phyloP scores from a whole-genome alignment of 352 stramenopile genomes.

The Globisporangium viniferum region DNA sequence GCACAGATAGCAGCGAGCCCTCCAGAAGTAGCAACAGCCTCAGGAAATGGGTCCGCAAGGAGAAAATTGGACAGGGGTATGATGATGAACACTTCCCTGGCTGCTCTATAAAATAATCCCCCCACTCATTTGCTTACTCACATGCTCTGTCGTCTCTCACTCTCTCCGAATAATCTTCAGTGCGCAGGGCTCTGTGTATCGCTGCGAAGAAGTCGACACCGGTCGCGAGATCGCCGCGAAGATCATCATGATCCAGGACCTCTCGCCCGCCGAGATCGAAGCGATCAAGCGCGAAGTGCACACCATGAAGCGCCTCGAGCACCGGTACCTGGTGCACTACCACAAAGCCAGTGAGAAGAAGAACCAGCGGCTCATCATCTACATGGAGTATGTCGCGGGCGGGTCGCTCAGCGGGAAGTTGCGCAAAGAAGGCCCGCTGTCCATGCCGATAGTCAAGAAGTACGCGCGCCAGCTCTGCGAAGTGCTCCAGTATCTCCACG shows the following conservation, averaged over 20 bases:
- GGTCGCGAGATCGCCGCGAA: conserved; percentile 62
- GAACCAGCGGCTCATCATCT: conserved; percentile 63
- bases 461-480: conserved; percentile 83
- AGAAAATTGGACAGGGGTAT: conserved; percentile 80
- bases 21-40: conserved; percentile 20
- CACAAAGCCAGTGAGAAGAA: conserved; percentile 61
- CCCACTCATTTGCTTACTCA: background rate
- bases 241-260: conserved; percentile 57
- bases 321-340: conserved; percentile 65
- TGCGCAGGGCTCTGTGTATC: conserved; percentile 72
- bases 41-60: conserved; percentile 55
- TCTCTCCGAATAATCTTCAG: conserved; percentile 1
- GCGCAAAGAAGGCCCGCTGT: conserved; percentile 42
- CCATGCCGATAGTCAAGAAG: conserved; percentile 38
- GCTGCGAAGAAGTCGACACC: conserved; percentile 53
- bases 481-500: conserved; percentile 85
- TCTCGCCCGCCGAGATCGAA: conserved; percentile 47
- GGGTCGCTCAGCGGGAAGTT: conserved; percentile 70
- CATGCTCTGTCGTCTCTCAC: background rate
- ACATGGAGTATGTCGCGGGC: conserved; percentile 85
- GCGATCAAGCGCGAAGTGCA: conserved; percentile 63
- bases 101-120: no score
- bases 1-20: background rate
- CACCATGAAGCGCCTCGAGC: conserved; percentile 60
- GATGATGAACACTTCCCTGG: background rate